Evolutionary conservation across 768 basidiomycete species (phyloP), one percentile per base, ranked within the genome.

Genomic region (Auriscalpium microsporum): DNA sequence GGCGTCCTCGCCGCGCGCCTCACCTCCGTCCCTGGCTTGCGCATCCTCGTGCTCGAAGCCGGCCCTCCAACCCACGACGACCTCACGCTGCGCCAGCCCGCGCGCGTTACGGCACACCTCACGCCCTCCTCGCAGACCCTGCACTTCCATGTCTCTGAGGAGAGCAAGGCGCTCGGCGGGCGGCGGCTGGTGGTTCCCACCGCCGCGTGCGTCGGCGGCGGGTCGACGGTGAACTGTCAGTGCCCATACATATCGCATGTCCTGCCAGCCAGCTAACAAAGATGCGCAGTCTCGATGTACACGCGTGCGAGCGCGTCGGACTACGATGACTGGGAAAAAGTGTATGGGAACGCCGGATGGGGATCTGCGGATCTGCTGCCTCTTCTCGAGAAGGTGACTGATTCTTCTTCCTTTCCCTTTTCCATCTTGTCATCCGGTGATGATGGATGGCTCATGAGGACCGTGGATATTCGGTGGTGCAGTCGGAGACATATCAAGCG

Each of bases 1-100:
- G 83, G 83, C 59, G 69, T 86, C 9, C 65, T 75, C n/a, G 84
- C 81, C 9, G 74, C 77, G 0, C 76, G 83, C 38, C 73, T 87
- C 3, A 71, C 78, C 0, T 78, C 81, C 0, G 77, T 82, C 44
- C 77, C 82, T 0, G 63, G 67, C 4, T 65, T 86, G 50, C 80
- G 72, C 60, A 82, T 86, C 48, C 76, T 86, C 13, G 64, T 85
- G 46, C 63, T 86, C 28, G 85, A 87, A 68, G 74, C 78, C 11
- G 85, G 84, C 1, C 72, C 74, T 6, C 73, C 78, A 54, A 78
- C 78, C 0, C 65, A 70, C 34, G 72, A 83, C 38, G 35, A 78
- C 8, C 71, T 68, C 7, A 57, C 60, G 4, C 81, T 85, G 63
- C 66, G 70, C 8, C 83, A 83, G 47, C 83, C 84, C 1, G 82